Evolutionary conservation across 352 stramenopile species (phyloP), one percentile per base, ranked within the genome.

Genomic region (Saprolegnia diclina): DNA sequence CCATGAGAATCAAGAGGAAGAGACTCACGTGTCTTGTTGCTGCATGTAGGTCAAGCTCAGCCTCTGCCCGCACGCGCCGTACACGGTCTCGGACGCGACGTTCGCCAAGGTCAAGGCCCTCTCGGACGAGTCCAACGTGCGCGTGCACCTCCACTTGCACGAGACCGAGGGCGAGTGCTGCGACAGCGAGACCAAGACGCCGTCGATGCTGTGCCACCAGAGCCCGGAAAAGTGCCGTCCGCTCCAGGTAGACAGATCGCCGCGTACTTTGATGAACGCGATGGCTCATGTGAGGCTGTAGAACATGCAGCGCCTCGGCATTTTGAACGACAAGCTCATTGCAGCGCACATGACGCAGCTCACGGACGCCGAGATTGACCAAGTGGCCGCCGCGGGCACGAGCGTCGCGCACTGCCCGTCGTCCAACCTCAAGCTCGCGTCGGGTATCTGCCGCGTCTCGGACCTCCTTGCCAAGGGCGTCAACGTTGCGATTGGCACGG

Each of bases 391-490:
- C 1, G 73, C 79, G 9, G 76, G 81, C 9, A 77, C 74, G 0
- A 77, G 88, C 64, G 87, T 97, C 37, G 81, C 92, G 38, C 90
- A 97, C 80, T 96, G 90, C 64, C 90, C 90, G 40, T 90, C 86
- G 62, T 96, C 88, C 46, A 96, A 97, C 74, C 78, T 97, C 46
- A 96, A 96, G 76, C 75, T 97, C 40, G 90, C 86, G 50, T 92
- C 82, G 44, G 89, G 89, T 29, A 87, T 96, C 64, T 92, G 82
- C 22, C 83, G 76, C 38, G 82, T 96, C 56, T 73, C 81, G 29
- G 77, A 87, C 22, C 80, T 96, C 72, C 50, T 95, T n/a, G 77
- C 85, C 38, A 74, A 73, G 0, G 90, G 89, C 26, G 83, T 94
- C 16, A 96, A 96, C 71, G 88, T 97, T 0, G 85, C 79, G 21